Conservation (phyloP, 176 grass and related monocot species). For the Rhipidocladum racemiflorum region DNA sequence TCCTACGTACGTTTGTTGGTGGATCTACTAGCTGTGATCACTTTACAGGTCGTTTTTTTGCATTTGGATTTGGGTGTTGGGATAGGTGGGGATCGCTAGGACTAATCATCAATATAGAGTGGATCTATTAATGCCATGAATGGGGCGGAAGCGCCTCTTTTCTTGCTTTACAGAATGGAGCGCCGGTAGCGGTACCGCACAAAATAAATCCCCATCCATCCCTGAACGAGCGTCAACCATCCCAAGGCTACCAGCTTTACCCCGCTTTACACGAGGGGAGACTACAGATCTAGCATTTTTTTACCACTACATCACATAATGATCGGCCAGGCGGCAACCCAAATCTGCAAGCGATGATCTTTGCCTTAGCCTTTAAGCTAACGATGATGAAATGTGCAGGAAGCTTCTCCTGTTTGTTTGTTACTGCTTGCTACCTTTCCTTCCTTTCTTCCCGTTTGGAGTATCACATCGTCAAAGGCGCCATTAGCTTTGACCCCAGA, state of each 20-base stretch:
- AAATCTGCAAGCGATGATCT: constrained; percentile 27
- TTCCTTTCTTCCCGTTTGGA: not conserved
- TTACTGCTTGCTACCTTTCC: not conserved
- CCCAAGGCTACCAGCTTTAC: not conserved
- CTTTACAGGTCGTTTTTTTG: constrained; percentile 30
- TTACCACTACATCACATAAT: not conserved
- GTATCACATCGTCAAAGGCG: constrained; percentile 12
- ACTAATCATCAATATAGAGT: constrained; percentile 13
- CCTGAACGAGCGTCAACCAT: not conserved
- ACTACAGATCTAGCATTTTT: not conserved
- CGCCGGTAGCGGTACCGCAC: not conserved
- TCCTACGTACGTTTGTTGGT: constrained; percentile 34
- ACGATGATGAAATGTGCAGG: not conserved
- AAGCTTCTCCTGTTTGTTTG: not conserved
- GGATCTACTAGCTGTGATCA: constrained; percentile 31
- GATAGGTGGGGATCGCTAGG: not conserved
- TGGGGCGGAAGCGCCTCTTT: not conserved
- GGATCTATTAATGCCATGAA: constrained; percentile 28
- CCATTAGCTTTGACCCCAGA: constrained; percentile 26
- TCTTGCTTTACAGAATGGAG: constrained; percentile 29
- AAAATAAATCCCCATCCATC: not conserved
- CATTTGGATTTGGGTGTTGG: constrained; percentile 23
- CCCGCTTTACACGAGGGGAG: not conserved
- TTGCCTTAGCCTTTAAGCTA: constrained; percentile 46
- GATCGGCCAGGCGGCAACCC: constrained; percentile 19